Evolutionary conservation across 2,329 filamentous ascomycete genomes (phyloP).

Genomic region (Venturia carpophila): DNA sequence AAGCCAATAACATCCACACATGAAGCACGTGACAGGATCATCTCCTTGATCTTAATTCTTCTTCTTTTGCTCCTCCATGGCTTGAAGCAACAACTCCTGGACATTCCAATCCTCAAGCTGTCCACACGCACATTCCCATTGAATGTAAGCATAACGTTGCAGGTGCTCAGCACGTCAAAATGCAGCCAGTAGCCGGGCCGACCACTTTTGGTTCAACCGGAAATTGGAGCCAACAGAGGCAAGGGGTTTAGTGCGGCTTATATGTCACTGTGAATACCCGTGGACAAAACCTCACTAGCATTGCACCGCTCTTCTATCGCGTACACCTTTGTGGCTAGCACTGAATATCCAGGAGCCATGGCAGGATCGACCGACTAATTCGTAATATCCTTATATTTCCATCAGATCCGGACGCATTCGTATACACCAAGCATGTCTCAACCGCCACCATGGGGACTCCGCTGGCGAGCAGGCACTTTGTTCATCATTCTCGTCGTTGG

Average conservation of each 20-base stretch:
- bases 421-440: neutral
- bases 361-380: neutral
- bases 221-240: neutral
- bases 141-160: too few species aligned
- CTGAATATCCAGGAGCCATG: neutral
- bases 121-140: too few species aligned
- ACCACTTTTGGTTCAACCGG: neutral
- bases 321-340: neutral
- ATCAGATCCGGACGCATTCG: neutral
- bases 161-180: neutral
- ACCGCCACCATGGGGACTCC: slow-evolving; percentile 24
- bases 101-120: neutral
- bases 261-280: too few species aligned
- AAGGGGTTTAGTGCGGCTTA: neutral
- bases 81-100: neutral
- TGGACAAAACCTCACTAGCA: too few species aligned
- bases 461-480: slow-evolving; percentile 50
- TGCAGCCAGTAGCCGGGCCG: neutral
- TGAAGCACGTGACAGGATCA: neutral
- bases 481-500: slow-evolving; percentile 53
- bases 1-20: too few species aligned
- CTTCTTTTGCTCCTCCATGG: neutral
- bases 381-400: neutral
- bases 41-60: neutral
- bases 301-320: too few species aligned